Percentiles rank a stretch among this genome's conserved stretches.
Conservation (phyloP, 768 basidiomycete species). For the Pleurotus platypus region DNA sequence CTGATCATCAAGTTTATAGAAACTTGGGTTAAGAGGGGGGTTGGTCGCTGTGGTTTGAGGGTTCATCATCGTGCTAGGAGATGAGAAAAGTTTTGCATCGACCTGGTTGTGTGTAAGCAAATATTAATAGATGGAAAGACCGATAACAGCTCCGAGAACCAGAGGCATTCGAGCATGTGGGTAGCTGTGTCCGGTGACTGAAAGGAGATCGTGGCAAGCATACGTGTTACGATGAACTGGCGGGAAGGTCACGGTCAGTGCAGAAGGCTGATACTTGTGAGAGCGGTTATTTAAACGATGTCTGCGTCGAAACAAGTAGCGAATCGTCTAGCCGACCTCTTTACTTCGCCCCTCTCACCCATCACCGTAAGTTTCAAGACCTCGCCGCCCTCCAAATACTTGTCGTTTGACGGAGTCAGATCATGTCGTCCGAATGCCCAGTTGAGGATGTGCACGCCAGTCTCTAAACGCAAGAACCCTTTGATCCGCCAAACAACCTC, state of each 20-base stretch:
- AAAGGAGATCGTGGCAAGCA: too few relatives aligned
- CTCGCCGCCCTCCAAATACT: constrained; percentile 26
- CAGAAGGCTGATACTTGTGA: too few relatives aligned
- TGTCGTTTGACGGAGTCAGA: constrained; percentile 33
- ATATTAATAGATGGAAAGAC: too few relatives aligned
- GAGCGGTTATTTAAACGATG: constrained; percentile 19
- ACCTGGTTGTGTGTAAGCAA: too few relatives aligned
- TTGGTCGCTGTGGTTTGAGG: too few relatives aligned
- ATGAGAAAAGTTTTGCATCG: too few relatives aligned
- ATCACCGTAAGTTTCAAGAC: constrained; percentile 75
- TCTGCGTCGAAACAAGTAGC: constrained; percentile 39
- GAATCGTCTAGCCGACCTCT: constrained; percentile 51
- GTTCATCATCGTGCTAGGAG: too few relatives aligned
- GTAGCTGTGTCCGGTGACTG: too few relatives aligned
- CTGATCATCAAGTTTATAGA: constrained; percentile 22
- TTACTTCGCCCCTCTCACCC: constrained; percentile 85
- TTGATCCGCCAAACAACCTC: constrained; percentile 82
- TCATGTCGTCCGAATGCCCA: constrained; percentile 94
- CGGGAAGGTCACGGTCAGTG: too few relatives aligned
- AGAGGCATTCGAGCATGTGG: too few relatives aligned
- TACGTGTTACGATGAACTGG: too few relatives aligned
- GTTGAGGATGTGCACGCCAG: constrained; percentile 62
- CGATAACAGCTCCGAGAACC: too few relatives aligned
- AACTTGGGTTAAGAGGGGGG: background rate
- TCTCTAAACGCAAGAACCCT: constrained; percentile 67